Base-by-base conservation (phyloP, 2,329 filamentous ascomycete species). In the Saccharata proteae region DNA sequence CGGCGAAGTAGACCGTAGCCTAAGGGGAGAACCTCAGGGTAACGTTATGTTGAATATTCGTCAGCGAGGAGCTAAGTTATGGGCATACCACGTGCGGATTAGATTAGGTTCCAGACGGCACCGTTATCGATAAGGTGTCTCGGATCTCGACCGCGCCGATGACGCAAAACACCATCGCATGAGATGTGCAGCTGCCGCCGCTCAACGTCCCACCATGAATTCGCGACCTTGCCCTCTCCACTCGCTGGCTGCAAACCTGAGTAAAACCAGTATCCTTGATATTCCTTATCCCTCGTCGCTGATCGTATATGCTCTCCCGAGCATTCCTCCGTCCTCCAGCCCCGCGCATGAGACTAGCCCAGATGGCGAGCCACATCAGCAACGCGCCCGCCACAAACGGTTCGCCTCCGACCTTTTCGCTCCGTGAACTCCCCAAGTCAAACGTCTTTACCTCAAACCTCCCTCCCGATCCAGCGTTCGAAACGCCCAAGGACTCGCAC, bases 401-500 rank as follows among this genome's bases (percentile, higher is more conserved):
- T 27, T 23, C 39, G 30, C 36, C 12, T 34, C 40, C 34, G 40
- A 55, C 42, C 4, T 26, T 26, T 18, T 58, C 51, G n/a, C 53
- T 67, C 11, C 45, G 50, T 23, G 65, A 72, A 9, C 56, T 80
- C 23, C 71, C 71, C 7, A 80, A 78, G 46, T 71, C 71, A n/a
- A 71, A 70, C 46, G 62, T 62, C 34, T 79, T 79, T 51, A 79
- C 75, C 1, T 58, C 61, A 3, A 71, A 69, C 30, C 62, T 94
- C 4, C 83, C 86, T 3, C 58, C 84, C 6, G 90, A 98, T 49
- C 56, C 77, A 8, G 59, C 71, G 16, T 93, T 81, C 50, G 77
- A 84, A 11, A 92, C 84, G 0, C 85, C 90, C 0, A 69, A 75
- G 38, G 69, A 70, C 37, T 94, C 88, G 1, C 83, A 96, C 55